Base-by-base conservation (phyloP, 2,329 filamentous ascomycete species). In the Clonostachys byssicola region DNA sequence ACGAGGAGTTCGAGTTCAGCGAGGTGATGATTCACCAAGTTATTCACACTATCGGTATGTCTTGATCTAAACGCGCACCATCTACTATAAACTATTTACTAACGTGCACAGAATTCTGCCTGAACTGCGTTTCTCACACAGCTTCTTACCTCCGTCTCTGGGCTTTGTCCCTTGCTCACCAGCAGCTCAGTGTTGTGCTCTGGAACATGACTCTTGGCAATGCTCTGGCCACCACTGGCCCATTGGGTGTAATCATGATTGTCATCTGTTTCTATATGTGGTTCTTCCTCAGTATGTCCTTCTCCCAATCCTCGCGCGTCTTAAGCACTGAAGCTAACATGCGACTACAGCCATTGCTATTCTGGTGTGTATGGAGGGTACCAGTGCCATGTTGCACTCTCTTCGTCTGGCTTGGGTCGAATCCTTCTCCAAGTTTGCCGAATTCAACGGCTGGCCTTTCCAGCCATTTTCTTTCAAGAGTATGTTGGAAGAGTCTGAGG, bases 1-100 rank as follows among this genome's bases (percentile, higher is more conserved):
- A 96, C 57, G 92, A 94, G 60, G 94, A 99, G 63, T 99, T 99
- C 65, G 94, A 99, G 59, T 99, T 99, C 65, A 83, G 87, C 50
- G 94, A 99, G 67, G 81, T 91, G 53, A 96, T 99, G 91, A 99
- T 99, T 62, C 94, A 99, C 71, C 94, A 99, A 68, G 83, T 96
- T 64, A 99, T 99, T 62, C 95, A 97, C 74, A 97, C 92, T 16
- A 97, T 97, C 61, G 91, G 89, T 92, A 83, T 70, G 86, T 70
- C 56, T 23, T 12, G 36, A 14, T 55, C 91, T 89, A 99, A 78
- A 99, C 97, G 75, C 99, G 94, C 65, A 42, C 12, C n/a, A 12
- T 14, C 16, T 23, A 8, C 30, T 14, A 5, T 42, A 44, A 64
- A 73, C 1, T 39, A 18, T 5, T 39, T 8, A 39, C 36, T n/a